Evolutionary conservation across 208 protist genomes (phyloP), one percentile per base, ranked within the genome.

Genomic region (Leishmania major): DNA sequence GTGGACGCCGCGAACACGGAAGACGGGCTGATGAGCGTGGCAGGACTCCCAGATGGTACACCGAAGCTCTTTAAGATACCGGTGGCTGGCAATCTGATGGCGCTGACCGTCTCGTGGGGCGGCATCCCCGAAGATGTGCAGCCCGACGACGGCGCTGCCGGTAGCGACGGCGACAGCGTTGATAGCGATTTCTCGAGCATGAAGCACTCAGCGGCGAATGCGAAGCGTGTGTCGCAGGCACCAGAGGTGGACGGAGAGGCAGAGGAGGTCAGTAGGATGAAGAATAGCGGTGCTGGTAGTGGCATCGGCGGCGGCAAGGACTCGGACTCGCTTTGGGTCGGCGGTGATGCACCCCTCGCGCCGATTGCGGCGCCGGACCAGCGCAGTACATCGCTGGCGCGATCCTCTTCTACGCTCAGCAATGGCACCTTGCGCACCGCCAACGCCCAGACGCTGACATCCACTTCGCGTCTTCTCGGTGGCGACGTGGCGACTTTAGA

Each of bases 91-190:
- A 53, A 77, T 28, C 73, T 77, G 22, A n/a, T 53, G 15, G 35
- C n/a, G 31, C 73, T 77, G 73, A 77, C 51, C 35, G 53, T 77
- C 31, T 77, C 73, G 31, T 77, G 73, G 73, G 19, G 73, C 35
- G 73, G 47, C 51, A 28, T 77, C 31, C 73, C 49, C 31, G 51
- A 62, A 49, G 5, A 3, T 2, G 49, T 3, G n/a, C 40, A 57
- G 43, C 4, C 19, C 43, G 6, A 35, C 43, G 28, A 28, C 35
- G 67, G 10, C 43, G 43, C 2, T n/a, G 43, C 25, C 25, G 31
- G 60, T 31, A 74, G 35, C 49, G 73, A 47, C 35, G 49, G 13
- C 59, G 51, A 73, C 62, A 40, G 78, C 78, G n/a, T 10, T 25
- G n/a, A 19, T 8, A 37, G 47, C 47, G 40, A 37, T 43, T 17